Evolutionary conservation across 805 yeast genomes (phyloP).

Genomic region (Saccharomycopsis fibuligera): DNA sequence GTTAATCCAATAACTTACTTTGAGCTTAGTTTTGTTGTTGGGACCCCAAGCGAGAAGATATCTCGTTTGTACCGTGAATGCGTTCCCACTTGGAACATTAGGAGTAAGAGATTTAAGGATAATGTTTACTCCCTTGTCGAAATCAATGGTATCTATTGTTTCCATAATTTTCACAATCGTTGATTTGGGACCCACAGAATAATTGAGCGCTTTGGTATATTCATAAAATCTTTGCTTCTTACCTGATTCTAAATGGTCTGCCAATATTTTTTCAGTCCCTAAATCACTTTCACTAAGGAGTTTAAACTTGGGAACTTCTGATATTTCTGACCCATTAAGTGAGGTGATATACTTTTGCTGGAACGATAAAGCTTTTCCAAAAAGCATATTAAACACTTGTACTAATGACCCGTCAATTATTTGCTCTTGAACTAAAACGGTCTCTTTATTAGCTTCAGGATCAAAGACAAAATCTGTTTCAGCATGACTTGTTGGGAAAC

Average conservation of each 20-base stretch:
- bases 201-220: slow-evolving; percentile 70
- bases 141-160: slow-evolving; percentile 37
- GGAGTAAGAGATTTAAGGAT: slow-evolving; percentile 71
- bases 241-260: slow-evolving; percentile 33
- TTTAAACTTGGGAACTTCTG: slow-evolving; percentile 23
- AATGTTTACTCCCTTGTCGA: slow-evolving; percentile 55
- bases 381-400: slow-evolving; percentile 58
- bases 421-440: slow-evolving; percentile 43
- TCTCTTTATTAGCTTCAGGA: slow-evolving; percentile 43
- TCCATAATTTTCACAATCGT: slow-evolving; percentile 65
- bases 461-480: slow-evolving; percentile 23
- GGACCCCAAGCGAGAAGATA: slow-evolving; percentile 72
- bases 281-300: slow-evolving; percentile 26
- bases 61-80: slow-evolving; percentile 70
- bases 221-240: slow-evolving; percentile 46
- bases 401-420: slow-evolving; percentile 71
- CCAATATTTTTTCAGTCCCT: slow-evolving; percentile 29
- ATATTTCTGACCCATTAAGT: slow-evolving; percentile 33
- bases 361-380: slow-evolving; percentile 49
- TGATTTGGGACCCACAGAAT: slow-evolving; percentile 87
- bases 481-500: slow-evolving; percentile 25
- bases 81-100: slow-evolving; percentile 88
- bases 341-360: slow-evolving; percentile 35
- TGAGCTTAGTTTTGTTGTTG: slow-evolving; percentile 51
- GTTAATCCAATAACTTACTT: slow-evolving; percentile 65